Evolutionary conservation across 2,329 filamentous ascomycete genomes (phyloP), one percentile per base, ranked within the genome.

Genomic region (Tolypocladium capitatum): DNA sequence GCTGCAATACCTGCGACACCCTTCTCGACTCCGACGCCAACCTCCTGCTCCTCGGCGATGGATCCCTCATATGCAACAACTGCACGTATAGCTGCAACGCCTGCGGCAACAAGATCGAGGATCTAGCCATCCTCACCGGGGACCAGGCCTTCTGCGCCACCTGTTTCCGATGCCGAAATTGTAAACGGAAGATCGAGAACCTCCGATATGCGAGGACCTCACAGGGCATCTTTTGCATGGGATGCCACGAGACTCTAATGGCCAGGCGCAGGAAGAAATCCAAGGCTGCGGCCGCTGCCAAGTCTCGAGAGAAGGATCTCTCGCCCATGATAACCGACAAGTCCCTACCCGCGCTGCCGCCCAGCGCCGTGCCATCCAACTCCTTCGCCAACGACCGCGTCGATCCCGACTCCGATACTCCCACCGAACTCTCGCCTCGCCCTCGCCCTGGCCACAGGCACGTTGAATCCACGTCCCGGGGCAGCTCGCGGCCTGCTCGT

Each of bases 171-270:
- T 98, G 92, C 70, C 80, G 92, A 58, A 98, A 97, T 65, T 98
- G 92, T 75, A 98, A 97, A 73, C 82, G 86, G 63, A 96, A 96
- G 72, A 98, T 98, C 51, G 92, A 98, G 68, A 98, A 98, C 64
- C 74, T 98, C 54, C 83, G 91, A 64, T 98, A 97, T 79, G 92
- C 92, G 47, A 82, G 92, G 61, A 98, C 92, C 1, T 96, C 91
- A 8, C 92, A 97, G 67, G 92, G 92, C 51, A 98, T 98, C 58
- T 97, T 98, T 63, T 98, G 92, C 70, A 98, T 98, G 92, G 89
- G 84, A 60, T 98, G 92, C 64, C 92, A 98, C 62, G 92, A 98
- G 67, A 92, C 88, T 28, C 70, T 98, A 46, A 97, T 97, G 89
- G 88, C 91, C 45, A 77, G 91, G 53, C 78, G 91, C 54, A 79